phyloP scores from a whole-genome alignment of 306 rosid species.

The Albizia julibrissin region DNA sequence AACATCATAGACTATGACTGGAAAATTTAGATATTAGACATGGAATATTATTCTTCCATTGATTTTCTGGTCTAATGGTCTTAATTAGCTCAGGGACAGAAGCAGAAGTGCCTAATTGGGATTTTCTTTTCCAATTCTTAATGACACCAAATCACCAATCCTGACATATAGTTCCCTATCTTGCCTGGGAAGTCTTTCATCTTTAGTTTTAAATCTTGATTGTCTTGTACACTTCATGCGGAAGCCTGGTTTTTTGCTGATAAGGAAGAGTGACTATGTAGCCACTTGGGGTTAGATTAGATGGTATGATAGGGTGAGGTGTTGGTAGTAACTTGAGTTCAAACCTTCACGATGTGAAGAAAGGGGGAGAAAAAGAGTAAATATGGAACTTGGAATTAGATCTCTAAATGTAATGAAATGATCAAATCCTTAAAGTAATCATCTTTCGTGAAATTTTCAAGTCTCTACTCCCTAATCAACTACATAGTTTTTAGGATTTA shows the following conservation, averaged over 20 bases:
- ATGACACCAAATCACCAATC: not conserved
- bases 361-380: not conserved
- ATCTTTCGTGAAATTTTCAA: not conserved
- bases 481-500: not conserved
- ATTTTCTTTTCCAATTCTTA: not conserved
- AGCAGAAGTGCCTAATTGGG: not conserved
- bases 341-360: not conserved
- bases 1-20: not conserved
- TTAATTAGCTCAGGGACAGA: constrained; percentile 1
- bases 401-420: not conserved
- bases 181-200: not conserved
- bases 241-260: not conserved
- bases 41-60: not conserved
- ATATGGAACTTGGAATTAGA: not conserved
- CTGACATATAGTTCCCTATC: not conserved
- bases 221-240: not conserved
- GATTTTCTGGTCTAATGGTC: not conserved
- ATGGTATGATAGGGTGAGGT: not conserved
- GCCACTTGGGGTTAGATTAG: not conserved
- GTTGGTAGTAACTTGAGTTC: not conserved
- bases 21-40: not conserved
- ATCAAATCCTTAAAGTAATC: not conserved
- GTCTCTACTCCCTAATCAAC: not conserved
- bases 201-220: constrained; percentile 1
- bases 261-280: not conserved